Base-by-base conservation (phyloP, 345 rosid species). In the Eucalyptus globulus region DNA sequence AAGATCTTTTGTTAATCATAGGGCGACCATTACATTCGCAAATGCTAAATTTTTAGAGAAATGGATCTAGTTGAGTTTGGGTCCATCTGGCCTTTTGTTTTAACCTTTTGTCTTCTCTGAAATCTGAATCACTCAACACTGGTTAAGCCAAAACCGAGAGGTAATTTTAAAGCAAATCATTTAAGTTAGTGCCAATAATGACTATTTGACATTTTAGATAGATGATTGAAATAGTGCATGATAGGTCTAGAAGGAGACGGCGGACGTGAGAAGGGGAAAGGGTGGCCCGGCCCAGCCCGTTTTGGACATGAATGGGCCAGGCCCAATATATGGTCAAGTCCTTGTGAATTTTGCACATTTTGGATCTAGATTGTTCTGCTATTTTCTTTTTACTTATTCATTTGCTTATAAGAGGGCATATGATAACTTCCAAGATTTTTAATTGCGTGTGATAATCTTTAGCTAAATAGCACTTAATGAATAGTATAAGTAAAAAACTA, bases 1-100 rank as follows among this genome's bases (percentile, higher is more conserved):
- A 58, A 3, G 65, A 94, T 99, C 98, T 97, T 96, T 88, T 95
- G 93, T 88, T 96, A 97, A 92, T 97, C 95, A 69, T 95, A 97
- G 80, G 99, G 98, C 96, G 5, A 98, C 99, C 93, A 4, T 53
- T 53, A 53, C 58, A 53, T 53, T 8, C 11, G 58, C 58, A 53
- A 53, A 53, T 53, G 58, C 58, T 53, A 53, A 8, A 53, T 2
- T 53, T 53, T 21, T 1, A 2, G 58, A 53, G 58, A 53, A 53
- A 53, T 53, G 58, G 58, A 53, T 53, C 58, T 53, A 53, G 58
- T 21, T 53, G 58, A 53, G 58, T 21, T 53, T 53, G 26, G 58
- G 58, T 53, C 58, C 58, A 53, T 53, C 58, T 21, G 58, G 58
- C 11, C 26, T 53, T 53, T 53, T 21, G 5, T 53, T 53, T 53